Evolutionary conservation across 164 flowering plant species (phyloP).

Genomic region (Magnolia sinica): DNA sequence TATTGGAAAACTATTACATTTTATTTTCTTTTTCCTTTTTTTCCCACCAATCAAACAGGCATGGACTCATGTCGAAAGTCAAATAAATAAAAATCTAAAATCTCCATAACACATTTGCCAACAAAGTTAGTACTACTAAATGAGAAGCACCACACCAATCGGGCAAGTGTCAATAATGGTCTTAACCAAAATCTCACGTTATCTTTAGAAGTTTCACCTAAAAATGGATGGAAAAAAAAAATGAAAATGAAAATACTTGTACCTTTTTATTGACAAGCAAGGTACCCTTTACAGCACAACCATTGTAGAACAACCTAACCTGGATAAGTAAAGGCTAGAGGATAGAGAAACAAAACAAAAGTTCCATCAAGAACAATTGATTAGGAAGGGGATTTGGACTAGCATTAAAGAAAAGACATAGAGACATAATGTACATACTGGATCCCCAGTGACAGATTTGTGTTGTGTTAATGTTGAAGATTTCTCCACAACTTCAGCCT

Average conservation of each 20-base stretch:
- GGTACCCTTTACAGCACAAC: slow-evolving; percentile 85
- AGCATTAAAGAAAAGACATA: background rate
- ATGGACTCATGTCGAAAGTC: background rate
- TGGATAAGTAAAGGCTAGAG: slow-evolving; percentile 77
- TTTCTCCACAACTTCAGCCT: slow-evolving; percentile 12
- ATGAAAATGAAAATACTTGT: slow-evolving; percentile 1
- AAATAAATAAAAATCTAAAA: background rate
- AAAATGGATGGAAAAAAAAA: background rate
- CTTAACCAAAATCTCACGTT: background rate
- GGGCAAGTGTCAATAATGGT: too few species aligned
- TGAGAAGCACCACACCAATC: too few species aligned
- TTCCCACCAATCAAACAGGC: too few species aligned
- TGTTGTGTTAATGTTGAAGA: slow-evolving; percentile 13
- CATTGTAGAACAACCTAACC: slow-evolving; percentile 61
- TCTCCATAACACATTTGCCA: too few species aligned
- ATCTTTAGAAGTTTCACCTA: background rate
- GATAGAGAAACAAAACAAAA: background rate
- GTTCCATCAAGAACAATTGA: background rate
- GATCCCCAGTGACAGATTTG: slow-evolving; percentile 20
- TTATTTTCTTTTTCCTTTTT: too few species aligned
- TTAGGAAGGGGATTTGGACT: background rate
- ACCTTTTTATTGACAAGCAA: slow-evolving; percentile 73
- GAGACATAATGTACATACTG: slow-evolving; percentile 22
- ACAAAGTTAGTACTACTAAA: too few species aligned
- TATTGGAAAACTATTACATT: too few species aligned